Base-by-base conservation (phyloP, 2,329 filamentous ascomycete species). In the Ophiostoma angusticollis region DNA sequence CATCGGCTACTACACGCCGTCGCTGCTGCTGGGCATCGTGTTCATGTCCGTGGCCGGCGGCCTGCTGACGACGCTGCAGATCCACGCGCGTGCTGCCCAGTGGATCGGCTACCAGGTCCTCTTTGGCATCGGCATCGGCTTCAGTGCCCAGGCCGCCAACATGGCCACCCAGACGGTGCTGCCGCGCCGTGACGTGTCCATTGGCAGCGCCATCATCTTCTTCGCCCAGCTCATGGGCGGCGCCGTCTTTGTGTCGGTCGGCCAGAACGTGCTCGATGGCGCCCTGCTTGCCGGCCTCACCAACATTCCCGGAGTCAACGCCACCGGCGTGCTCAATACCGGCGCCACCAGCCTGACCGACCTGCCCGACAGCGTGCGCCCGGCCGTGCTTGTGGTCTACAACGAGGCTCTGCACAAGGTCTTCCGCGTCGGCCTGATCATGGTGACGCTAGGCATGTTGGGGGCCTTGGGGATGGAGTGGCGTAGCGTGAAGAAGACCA, bases 381-480 rank as follows among this genome's bases (percentile, higher is more conserved):
- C 34, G 0, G 27, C 38, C 1, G 50, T 50, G 29, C 37, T 42
- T 12, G 2, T 12, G 1, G 74, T 66, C 0, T 84, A 84, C 58
- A 83, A 82, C 51, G 53, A 61, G 18, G 64, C 76, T 0, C 55
- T 84, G 27, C 65, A 65, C 2, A 58, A 67, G 42, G 68, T 68
- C 1, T 84, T 80, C 51, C 69, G 72, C 44, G 70, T 82, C 8
- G 68, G 65, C 2, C 59, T 78, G 7, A 67, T 70, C 2, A 58
- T 77, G 50, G 62, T 66, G 0, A 61, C 61, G 7, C 40, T 78
- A 8, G 67, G 64, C 5, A 61, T 80, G 12, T 27, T 78, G 7
- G 77, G 72, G 0, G 63, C 67, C 0, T 49, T 65, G 1, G 58
- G 61, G 6, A 67, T 82, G 47, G 70, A 82, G 58, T 83, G 76